Evolutionary conservation across 2,329 filamentous ascomycete species (phyloP).

Genomic region (Fusarium subglutinans): DNA sequence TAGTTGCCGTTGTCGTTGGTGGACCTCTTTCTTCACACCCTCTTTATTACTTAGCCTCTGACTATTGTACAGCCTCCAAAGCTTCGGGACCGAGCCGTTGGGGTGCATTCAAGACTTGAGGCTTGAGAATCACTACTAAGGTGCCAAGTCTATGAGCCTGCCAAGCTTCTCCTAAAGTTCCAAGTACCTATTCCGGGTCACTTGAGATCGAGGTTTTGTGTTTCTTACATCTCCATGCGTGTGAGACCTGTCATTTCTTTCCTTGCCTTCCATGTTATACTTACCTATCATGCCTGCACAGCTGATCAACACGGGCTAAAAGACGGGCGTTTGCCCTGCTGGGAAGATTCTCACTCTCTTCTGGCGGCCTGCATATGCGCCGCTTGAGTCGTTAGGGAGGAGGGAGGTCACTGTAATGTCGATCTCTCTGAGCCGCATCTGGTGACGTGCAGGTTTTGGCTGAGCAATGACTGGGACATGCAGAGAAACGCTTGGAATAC

Average conservation of each 20-base stretch:
- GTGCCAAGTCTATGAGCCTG: not conserved
- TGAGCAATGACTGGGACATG: not conserved
- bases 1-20: not conserved
- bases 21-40: constrained; percentile 13
- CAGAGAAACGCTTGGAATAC: not conserved
- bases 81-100: not conserved
- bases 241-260: not conserved
- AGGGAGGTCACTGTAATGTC: not conserved
- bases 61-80: not conserved
- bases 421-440: constrained; percentile 30
- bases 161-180: not conserved
- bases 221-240: not conserved
- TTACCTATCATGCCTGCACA: not conserved
- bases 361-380: constrained; percentile 26
- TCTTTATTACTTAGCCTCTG: not conserved
- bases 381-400: not conserved
- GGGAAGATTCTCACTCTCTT: constrained; percentile 1
- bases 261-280: not conserved
- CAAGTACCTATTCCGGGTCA: not conserved
- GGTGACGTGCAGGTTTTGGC: constrained; percentile 9
- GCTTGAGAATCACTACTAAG: not conserved
- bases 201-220: not conserved
- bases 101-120: not conserved
- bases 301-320: constrained; percentile 5
- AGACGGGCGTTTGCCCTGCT: not conserved